These are phyloP conservation scores for Candida sakaeoensis DNA, from an alignment of 805 yeast species.

Conservation along the genomic window DNA sequence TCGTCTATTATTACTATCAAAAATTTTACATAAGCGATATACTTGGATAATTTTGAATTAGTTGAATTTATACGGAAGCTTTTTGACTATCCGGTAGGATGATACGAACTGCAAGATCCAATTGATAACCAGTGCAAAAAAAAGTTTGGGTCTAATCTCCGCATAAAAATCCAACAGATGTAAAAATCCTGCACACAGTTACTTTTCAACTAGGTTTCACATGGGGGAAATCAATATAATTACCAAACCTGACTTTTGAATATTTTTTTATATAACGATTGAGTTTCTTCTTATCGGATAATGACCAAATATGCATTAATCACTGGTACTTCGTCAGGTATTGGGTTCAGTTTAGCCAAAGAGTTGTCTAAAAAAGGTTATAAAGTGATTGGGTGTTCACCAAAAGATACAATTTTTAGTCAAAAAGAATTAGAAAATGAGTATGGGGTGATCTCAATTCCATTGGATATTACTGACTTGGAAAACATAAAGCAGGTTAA, in stretches of 20 bases:
- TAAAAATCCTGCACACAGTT: background rate
- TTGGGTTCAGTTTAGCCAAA: slow-evolving; percentile 46
- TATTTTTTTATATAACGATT: too few relatives aligned
- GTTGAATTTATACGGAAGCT: too few relatives aligned
- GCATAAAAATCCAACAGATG: background rate
- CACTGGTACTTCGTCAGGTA: slow-evolving; percentile 60
- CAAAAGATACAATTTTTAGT: slow-evolving; percentile 16
- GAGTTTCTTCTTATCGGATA: background rate
- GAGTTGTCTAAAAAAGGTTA: slow-evolving; percentile 41
- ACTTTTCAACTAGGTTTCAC: background rate
- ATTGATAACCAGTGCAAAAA: too few relatives aligned
- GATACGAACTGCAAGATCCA: too few relatives aligned
- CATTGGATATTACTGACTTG: slow-evolving; percentile 34
- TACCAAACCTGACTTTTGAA: too few relatives aligned
- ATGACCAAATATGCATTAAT: slow-evolving; percentile 20
- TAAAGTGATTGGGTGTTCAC: slow-evolving; percentile 29
- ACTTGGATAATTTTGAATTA: too few relatives aligned
- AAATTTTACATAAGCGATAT: too few relatives aligned
- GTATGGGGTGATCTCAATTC: slow-evolving; percentile 26
- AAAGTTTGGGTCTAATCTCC: background rate
- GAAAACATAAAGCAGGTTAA: slow-evolving; percentile 25
- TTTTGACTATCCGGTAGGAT: too few relatives aligned
- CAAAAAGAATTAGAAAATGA: slow-evolving; percentile 21
- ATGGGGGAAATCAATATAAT: background rate
- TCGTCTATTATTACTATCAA: too few relatives aligned